Conservation (phyloP, 2,329 filamentous ascomycete species). For the Penicillium frequentans region DNA sequence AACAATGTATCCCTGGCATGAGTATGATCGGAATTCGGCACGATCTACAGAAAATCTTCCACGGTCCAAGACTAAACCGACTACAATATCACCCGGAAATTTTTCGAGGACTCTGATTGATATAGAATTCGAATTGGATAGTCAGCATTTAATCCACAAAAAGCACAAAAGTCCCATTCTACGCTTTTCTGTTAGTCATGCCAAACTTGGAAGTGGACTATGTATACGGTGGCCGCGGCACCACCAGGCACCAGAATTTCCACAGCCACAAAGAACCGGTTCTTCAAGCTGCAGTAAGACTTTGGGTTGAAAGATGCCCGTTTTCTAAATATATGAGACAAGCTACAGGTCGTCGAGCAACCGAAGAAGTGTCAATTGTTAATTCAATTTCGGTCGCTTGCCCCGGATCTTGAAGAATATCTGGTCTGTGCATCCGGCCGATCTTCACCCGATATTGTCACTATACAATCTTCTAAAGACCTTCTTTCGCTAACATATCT, state of each 20-base stretch:
- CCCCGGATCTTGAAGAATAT: neutral
- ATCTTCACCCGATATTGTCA: neutral
- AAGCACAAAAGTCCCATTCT: no score
- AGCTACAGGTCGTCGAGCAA: neutral
- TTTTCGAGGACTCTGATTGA: neutral
- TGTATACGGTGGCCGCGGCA: neutral
- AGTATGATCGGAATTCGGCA: neutral
- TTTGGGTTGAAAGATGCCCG: neutral
- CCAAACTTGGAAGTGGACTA: neutral
- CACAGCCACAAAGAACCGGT: neutral
- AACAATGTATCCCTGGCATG: neutral
- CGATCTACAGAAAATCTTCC: neutral
- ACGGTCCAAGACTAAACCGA: neutral
- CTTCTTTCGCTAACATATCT: slow-evolving; percentile 71
- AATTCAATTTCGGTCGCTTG: neutral
- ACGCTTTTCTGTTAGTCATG: neutral
- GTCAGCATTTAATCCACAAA: no score
- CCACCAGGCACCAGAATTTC: slow-evolving; percentile 24
- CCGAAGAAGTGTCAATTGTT: neutral
- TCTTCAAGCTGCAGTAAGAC: neutral
- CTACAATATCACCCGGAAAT: neutral
- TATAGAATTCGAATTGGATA: neutral
- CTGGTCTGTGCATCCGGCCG: neutral
- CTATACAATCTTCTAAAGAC: slow-evolving; percentile 32
- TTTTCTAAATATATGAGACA: neutral